Evolutionary conservation across 148 eudicot genomes (phyloP), one percentile per base, ranked within the genome.

Genomic region (Tetragonia tetragonoides): DNA sequence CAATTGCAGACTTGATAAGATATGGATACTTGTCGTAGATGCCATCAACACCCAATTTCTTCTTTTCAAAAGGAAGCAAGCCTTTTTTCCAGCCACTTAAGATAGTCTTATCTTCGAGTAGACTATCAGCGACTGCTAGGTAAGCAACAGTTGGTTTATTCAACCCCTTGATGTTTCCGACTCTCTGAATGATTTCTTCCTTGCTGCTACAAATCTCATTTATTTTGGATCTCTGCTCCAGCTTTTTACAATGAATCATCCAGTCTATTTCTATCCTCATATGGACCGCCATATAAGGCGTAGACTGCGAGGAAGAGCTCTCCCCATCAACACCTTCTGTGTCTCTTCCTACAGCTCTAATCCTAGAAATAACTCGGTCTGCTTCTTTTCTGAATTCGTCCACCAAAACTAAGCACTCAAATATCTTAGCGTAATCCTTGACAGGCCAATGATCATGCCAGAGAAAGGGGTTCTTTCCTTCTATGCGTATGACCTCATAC

Each of bases 381-480:
- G 97, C 99, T 87, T 95, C 97, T 74, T 82, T 77, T 5, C 85
- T 85, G 75, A 78, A 82, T 70, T 93, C 90, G n/a, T 91, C 97
- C 7, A 90, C 97, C 76, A 93, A 88, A 81, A 86, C 91, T 70
- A 95, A 80, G 80, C 99, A 93, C 77, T 91, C 93, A 20, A 95
- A 95, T 10, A 93, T 80, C 83, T 75, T 87, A 20, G 97, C 99
- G 71, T 95, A 95, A 80, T 95, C 97, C 68, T 82, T 86, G 37
- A 84, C 89, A 34, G 99, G 92, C 99, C 99, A 95, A 78, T 95
- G 99, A 88, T 95, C 99, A 73, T 93, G 92, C 99, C 99, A 95
- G 83, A 95, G 79, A 84, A 95, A 95, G 1, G 97, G 97, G 80
- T 95, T 95, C 79, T 93, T 93, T 3, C 97, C 99, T 65, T 81